Percentiles rank a stretch among this genome's conserved stretches.
These are phyloP conservation scores for Tolypocladium nubicola DNA, from an alignment of 2,329 filamentous ascomycete genomes.

Conservation along the genomic window DNA sequence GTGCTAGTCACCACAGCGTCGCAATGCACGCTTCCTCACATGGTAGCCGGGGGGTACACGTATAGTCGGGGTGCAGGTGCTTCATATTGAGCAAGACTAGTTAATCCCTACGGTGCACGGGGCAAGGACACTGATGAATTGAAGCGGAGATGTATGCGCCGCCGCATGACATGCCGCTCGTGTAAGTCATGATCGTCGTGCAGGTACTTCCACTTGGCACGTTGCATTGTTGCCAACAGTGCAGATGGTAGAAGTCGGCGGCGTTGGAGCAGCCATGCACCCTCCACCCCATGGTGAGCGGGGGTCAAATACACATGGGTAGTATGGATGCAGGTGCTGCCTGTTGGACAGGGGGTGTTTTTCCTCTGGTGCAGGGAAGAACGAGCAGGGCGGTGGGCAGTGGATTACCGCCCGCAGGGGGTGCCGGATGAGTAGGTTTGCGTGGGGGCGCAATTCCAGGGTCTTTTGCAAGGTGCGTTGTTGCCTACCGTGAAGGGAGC, in stretches of 20 bases:
- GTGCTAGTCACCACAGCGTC: neutral
- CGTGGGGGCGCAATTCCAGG: neutral
- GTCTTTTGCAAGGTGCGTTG: neutral
- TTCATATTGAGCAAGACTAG: neutral
- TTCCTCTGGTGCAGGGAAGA: neutral
- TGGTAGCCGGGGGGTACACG: neutral
- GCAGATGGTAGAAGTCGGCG: neutral
- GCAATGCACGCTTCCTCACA: neutral
- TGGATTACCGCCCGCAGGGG: neutral
- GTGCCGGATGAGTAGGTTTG: neutral
- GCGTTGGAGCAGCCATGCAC: neutral
- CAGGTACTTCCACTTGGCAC: neutral
- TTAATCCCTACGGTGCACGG: neutral
- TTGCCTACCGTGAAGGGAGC: neutral
- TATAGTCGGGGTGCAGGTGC: neutral
- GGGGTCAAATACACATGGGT: neutral
- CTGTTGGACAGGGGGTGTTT: neutral
- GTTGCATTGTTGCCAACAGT: neutral
- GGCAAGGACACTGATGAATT: neutral
- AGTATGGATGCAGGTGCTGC: neutral
- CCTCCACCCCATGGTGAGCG: neutral
- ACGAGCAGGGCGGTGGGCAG: neutral
- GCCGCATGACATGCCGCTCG: neutral
- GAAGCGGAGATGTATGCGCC: neutral
- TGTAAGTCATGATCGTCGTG: neutral